These are phyloP conservation scores for Pneumocystis jirovecii DNA, from an alignment of 1,139 yeast genomes.

Conservation along the genomic window DNA sequence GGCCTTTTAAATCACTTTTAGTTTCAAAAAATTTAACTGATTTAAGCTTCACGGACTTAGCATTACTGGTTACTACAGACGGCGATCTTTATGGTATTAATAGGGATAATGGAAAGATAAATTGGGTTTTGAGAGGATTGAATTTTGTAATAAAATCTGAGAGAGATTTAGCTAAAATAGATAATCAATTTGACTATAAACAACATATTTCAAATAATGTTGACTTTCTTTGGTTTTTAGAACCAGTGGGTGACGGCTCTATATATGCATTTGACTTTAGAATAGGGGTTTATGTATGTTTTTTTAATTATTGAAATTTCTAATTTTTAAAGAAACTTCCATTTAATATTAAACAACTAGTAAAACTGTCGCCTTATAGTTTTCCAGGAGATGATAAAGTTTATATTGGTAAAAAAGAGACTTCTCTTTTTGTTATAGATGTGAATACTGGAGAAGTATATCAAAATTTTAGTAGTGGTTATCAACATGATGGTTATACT, in stretches of 20 bases:
- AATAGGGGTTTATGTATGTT: slow-evolving; percentile 31
- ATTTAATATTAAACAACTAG: slow-evolving; percentile 62
- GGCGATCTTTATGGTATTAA: slow-evolving; percentile 77
- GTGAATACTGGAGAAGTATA: slow-evolving; percentile 63
- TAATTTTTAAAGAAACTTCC: slow-evolving; percentile 53
- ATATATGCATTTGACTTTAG: slow-evolving; percentile 74
- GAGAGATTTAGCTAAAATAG: slow-evolving; percentile 16
- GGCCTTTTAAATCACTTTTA: neutral
- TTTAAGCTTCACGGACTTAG: slow-evolving; percentile 44
- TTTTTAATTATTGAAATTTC: neutral
- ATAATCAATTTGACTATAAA: slow-evolving; percentile 18
- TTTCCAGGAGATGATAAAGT: slow-evolving; percentile 68
- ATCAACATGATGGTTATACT: slow-evolving; percentile 5
- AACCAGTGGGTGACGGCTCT: slow-evolving; percentile 76
- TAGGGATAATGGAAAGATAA: slow-evolving; percentile 55
- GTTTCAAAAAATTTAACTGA: slow-evolving; percentile 26
- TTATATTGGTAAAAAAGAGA: slow-evolving; percentile 70
- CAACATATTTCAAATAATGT: slow-evolving; percentile 18
- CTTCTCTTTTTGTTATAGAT: slow-evolving; percentile 64
- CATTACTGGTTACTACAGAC: slow-evolving; percentile 70
- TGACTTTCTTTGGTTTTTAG: slow-evolving; percentile 61
- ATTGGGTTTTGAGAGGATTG: slow-evolving; percentile 59
- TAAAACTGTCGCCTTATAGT: slow-evolving; percentile 66
- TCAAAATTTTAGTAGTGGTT: slow-evolving; percentile 45
- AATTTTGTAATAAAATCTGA: slow-evolving; percentile 24